Percentiles rank a stretch among this genome's conserved stretches.
Evolutionary conservation across 164 flowering plant species (phyloP).

Genomic region (Euptelea pleiosperma): DNA sequence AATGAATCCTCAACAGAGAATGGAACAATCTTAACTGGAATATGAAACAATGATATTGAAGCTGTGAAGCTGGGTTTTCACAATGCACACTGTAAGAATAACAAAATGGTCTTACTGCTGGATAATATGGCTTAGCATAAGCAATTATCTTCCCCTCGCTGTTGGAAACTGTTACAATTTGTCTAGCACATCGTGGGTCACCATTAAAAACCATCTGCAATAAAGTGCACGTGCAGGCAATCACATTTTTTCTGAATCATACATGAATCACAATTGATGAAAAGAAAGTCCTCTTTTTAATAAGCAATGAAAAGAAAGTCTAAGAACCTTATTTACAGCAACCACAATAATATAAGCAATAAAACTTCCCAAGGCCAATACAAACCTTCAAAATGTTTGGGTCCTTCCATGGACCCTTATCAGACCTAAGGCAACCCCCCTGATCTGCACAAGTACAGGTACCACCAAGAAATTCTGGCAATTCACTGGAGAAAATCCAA

Average conservation of each 20-base stretch:
- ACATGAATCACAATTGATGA: background rate
- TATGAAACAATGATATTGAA: background rate
- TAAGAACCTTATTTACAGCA: background rate
- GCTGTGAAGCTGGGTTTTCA: background rate
- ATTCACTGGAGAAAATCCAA: slow-evolving; percentile 49
- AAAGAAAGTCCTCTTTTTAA: too few species aligned
- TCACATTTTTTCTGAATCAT: background rate
- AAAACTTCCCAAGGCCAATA: slow-evolving; percentile 4
- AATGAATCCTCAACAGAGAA: background rate
- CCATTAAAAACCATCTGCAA: slow-evolving; percentile 55
- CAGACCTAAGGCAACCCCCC: slow-evolving; percentile 43
- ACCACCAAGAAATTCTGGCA: slow-evolving; percentile 58
- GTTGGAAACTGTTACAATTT: slow-evolving; percentile 77
- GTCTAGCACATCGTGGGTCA: slow-evolving; percentile 64
- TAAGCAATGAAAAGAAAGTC: too few species aligned
- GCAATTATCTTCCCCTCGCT: slow-evolving; percentile 80
- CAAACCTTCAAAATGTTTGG: slow-evolving; percentile 38
- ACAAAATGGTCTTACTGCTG: slow-evolving; percentile 36
- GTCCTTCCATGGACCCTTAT: slow-evolving; percentile 51
- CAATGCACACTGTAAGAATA: slow-evolving; percentile 8
- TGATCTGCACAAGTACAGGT: slow-evolving; percentile 39
- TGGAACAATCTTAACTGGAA: background rate
- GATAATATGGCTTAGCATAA: slow-evolving; percentile 72
- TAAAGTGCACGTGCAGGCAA: background rate
- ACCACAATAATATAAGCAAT: background rate